A percentile compares a stretch with the other conserved stretches of the same genome.
phyloP scores from a whole-genome alignment of 441 rosid species.

The Caryocar brasiliense region DNA sequence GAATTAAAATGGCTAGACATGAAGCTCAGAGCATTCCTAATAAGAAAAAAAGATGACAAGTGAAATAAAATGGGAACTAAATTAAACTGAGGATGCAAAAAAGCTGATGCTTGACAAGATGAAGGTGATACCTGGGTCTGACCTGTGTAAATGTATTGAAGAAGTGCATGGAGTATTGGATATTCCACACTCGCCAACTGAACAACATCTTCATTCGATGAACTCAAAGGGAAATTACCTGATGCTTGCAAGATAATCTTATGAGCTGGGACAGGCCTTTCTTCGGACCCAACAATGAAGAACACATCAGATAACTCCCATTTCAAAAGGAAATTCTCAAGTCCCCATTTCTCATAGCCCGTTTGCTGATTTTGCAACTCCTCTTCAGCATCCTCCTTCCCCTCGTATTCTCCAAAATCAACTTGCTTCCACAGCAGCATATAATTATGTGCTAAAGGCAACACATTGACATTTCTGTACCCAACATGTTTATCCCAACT shows the following conservation, averaged over 20 bases:
- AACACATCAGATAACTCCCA: constrained; percentile 64
- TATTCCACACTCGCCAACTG: constrained; percentile 42
- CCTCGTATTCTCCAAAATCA: constrained; percentile 42
- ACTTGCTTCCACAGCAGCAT: constrained; percentile 85
- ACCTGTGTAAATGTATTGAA: constrained; percentile 71
- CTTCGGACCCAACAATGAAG: constrained; percentile 63
- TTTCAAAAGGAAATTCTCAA: constrained; percentile 68
- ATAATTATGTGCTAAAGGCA: constrained; percentile 74
- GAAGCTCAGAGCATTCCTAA: not conserved
- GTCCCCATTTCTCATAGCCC: constrained; percentile 69
- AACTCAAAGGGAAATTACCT: constrained; percentile 54
- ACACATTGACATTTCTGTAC: constrained; percentile 82
- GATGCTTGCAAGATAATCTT: constrained; percentile 76
- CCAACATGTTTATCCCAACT: constrained; percentile 99
- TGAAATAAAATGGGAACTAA: not conserved
- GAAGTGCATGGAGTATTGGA: constrained; percentile 67
- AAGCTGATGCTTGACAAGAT: not conserved
- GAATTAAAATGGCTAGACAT: not conserved
- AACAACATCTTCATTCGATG: constrained; percentile 36
- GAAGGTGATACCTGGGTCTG: constrained; percentile 54
- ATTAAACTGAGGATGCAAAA: not conserved
- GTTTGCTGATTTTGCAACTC: constrained; percentile 31
- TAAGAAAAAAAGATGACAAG: not conserved
- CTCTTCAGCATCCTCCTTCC: constrained; percentile 40
- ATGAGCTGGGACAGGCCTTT: constrained; percentile 71